Evolutionary conservation across 352 stramenopile species (phyloP).

Genomic region (Globisporangium heterothallicum): DNA sequence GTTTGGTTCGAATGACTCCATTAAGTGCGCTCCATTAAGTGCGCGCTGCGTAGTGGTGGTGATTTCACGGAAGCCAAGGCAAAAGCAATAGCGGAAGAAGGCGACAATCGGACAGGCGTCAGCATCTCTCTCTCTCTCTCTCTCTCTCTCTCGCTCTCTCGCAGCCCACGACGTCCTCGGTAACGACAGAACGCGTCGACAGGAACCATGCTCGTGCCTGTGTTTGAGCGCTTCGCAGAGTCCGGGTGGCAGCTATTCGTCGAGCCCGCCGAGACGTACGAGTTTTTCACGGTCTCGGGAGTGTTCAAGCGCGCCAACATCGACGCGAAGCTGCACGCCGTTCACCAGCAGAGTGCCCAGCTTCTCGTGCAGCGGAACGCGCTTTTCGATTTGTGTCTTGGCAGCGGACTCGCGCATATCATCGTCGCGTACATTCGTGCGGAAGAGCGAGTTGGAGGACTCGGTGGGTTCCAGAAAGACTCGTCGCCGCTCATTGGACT

Average conservation of each 20-base stretch:
- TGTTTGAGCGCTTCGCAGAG: slow-evolving; percentile 76
- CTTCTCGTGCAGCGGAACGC: slow-evolving; percentile 58
- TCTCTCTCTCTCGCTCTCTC: background rate
- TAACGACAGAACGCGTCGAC: no score
- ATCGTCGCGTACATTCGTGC: slow-evolving; percentile 70
- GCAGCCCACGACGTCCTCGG: background rate
- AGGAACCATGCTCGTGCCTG: slow-evolving; percentile 14
- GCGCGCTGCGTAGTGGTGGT: no score
- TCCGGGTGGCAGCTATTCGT: slow-evolving; percentile 75
- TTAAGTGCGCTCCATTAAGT: no score
- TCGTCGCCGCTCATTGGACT: slow-evolving; percentile 5
- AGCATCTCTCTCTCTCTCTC: slow-evolving; percentile 3
- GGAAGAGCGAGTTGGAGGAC: slow-evolving; percentile 9
- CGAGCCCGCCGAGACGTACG: slow-evolving; percentile 76
- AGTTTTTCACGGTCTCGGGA: slow-evolving; percentile 78
- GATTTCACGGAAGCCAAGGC: background rate
- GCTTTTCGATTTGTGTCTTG: slow-evolving; percentile 72
- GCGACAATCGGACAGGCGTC: background rate
- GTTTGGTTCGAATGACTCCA: no score
- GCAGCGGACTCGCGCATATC: slow-evolving; percentile 62
- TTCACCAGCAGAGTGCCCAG: slow-evolving; percentile 15
- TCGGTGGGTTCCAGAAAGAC: background rate
- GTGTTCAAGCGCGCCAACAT: slow-evolving; percentile 65
- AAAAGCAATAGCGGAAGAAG: no score
- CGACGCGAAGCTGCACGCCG: slow-evolving; percentile 41